Evolutionary conservation across 768 basidiomycete species (phyloP).

Genomic region (Serendipita sp.): DNA sequence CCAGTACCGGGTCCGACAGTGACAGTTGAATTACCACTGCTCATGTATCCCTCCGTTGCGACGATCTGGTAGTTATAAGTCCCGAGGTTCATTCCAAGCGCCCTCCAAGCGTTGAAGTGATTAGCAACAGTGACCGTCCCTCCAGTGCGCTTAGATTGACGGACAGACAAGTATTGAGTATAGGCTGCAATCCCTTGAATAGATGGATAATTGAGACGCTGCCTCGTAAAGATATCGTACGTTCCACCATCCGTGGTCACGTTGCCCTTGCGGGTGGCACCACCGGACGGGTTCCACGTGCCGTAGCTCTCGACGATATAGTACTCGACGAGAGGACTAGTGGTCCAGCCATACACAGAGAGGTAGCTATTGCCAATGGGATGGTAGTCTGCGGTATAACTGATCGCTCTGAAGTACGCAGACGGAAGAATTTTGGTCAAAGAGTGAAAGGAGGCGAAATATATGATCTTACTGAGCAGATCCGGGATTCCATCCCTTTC

Average conservation of each 20-base stretch:
- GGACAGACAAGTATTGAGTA: conserved; percentile 32
- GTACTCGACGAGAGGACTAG: conserved; percentile 31
- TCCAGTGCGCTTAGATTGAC: conserved; percentile 8
- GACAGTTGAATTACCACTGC: no score
- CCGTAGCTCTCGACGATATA: conserved; percentile 30
- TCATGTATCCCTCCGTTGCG: no score
- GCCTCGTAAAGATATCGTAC: conserved; percentile 27
- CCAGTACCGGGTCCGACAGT: no score
- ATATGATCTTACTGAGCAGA: conserved; percentile 13
- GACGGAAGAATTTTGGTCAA: background rate
- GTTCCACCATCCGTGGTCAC: conserved; percentile 27
- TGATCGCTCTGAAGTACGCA: conserved; percentile 19
- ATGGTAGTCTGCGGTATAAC: conserved; percentile 22
- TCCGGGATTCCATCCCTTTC: conserved; percentile 26
- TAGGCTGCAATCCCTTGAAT: conserved; percentile 30
- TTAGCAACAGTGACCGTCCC: no score
- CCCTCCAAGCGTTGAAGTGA: no score
- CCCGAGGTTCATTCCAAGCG: no score
- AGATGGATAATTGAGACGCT: conserved; percentile 26
- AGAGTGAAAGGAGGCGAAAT: background rate
- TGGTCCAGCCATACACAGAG: conserved; percentile 32
- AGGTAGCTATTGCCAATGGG: conserved; percentile 29
- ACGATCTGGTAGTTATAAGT: no score
- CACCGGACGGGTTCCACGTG: conserved; percentile 24
- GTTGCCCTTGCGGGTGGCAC: conserved; percentile 21